Base-by-base conservation (phyloP, 108 stramenopile genomes). In the Pseudonitzschia multiseries region DNA sequence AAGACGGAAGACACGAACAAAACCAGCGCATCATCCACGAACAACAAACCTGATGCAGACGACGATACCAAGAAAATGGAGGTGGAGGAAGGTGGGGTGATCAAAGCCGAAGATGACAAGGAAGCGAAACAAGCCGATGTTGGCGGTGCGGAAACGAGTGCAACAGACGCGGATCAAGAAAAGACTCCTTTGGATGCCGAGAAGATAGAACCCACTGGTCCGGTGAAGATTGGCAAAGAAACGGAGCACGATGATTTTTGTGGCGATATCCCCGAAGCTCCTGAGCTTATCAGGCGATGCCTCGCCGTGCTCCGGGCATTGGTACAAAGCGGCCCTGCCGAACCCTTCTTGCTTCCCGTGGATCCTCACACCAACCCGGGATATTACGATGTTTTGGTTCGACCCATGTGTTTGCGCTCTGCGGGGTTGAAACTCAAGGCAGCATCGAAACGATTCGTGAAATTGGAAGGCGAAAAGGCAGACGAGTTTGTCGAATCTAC, bases 351-450 rank as follows among this genome's bases (percentile, higher is more conserved):
- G 44, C 90, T 82, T 54, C 94, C 94, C 13, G 89, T 92, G 26
- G 90, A 94, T 71, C 90, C 92, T 36, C 92, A 96, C 46, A 84
- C 83, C 20, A 87, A 88, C 71, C 92, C 92, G 28, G 87, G 87
- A 24, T 96, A 93, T 77, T 96, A 96, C 68, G 94, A 96, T 75
- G 78, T 82, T 71, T 77, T 93, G n/a, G 75, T 92, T 54, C 73
- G 68, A 26, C 94, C 94, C 17, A 86, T 87, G 77, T 93, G 89
- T 63, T 65, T 96, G 53, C 70, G 87, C 27, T 89, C 92, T 66
- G 77, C 85, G 20, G 91, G 92, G 63, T 74, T 79, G 15, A 80
- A 56, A 42, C 82, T 93, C 36, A 87, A 82, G 56, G 74, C 79
- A 63, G 90, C 90, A 9, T 80, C 80, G 20, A 69, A 83, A 46